Evolutionary conservation across 257 asterid genomes (phyloP), one percentile per base, ranked within the genome.

Genomic region (Nicotiana sylvestris): DNA sequence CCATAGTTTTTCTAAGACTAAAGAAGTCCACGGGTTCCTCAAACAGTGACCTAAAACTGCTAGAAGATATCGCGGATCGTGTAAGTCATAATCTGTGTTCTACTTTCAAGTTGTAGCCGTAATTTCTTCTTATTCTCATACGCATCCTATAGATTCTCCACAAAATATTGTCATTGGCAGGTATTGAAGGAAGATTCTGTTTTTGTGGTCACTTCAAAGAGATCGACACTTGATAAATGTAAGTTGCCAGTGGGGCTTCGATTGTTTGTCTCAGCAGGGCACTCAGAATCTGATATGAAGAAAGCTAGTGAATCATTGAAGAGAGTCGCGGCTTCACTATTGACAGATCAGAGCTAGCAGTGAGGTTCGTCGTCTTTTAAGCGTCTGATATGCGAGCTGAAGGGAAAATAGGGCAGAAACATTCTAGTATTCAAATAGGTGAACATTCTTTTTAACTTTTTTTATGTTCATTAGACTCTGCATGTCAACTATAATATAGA

Each of bases 201-300:
- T 79, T 91, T 94, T 74, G 89, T 95, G 57, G 92, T 89, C 18
- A 89, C 94, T 69, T 89, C 98, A 32, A 95, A 86, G 86, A 85
- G 97, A 88, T 92, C 98, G 11, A 88, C 89, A 6, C 85, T 93
- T 12, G 98, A 95, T 89, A 95, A 91, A 86, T 95, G 98, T 92
- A 89, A 88, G 57, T 85, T 93, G 81, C 98, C 97, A 2, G 91
- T 83, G n/a, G 98, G 97, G 70, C 89, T 95, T 53, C 91, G 95
- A 82, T 79, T 92, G 82, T 90, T 84, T 46, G 91, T 90, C 18
- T 95, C 97, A 69, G 96, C 99, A 51, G 97, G 88, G 58, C 99
- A 95, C 86, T 86, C 97, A 60, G 92, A 91, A 81, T 80, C 91
- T 0, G 98, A 95, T 90, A 66, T 94, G 76, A 87, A 60, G 77